These are phyloP conservation scores for Boletus speciosus DNA, from an alignment of 768 basidiomycete genomes.

Conservation along the genomic window DNA sequence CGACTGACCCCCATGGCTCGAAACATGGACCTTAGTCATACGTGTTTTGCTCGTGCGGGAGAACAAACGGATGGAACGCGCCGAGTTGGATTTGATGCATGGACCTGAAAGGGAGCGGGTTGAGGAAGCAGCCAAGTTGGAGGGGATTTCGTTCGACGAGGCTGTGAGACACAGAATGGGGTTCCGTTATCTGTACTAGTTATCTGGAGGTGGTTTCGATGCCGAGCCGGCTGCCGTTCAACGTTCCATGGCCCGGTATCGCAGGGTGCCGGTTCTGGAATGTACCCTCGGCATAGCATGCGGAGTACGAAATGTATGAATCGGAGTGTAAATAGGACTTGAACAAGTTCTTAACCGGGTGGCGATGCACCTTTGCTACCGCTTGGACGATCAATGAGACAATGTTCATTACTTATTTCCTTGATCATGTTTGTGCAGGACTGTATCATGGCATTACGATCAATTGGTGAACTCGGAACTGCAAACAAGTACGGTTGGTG, in stretches of 20 bases:
- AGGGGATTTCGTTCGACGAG: conserved; percentile 58
- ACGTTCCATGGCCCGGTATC: too few relatives aligned
- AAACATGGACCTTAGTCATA: conserved; percentile 30
- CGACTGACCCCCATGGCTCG: not conserved
- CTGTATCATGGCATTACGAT: not conserved
- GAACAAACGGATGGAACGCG: conserved; percentile 49
- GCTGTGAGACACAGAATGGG: conserved; percentile 55
- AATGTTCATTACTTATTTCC: not conserved
- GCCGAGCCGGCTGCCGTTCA: too few relatives aligned
- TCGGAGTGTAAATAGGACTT: too few relatives aligned
- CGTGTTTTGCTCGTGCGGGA: conserved; percentile 42
- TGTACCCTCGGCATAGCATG: too few relatives aligned
- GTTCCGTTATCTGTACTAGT: conserved; percentile 55
- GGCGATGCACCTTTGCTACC: too few relatives aligned
- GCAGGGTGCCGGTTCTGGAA: too few relatives aligned
- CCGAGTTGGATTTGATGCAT: conserved; percentile 44
- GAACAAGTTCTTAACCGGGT: too few relatives aligned
- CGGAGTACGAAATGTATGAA: too few relatives aligned
- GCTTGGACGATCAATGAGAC: not conserved
- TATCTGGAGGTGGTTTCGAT: not conserved
- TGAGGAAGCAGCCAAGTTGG: conserved; percentile 54
- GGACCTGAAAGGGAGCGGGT: conserved; percentile 47
- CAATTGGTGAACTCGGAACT: not conserved
- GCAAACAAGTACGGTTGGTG: not conserved
- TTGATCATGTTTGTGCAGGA: not conserved